These are phyloP conservation scores for Albugo candida DNA, from an alignment of 352 stramenopile species.

Conservation along the genomic window DNA sequence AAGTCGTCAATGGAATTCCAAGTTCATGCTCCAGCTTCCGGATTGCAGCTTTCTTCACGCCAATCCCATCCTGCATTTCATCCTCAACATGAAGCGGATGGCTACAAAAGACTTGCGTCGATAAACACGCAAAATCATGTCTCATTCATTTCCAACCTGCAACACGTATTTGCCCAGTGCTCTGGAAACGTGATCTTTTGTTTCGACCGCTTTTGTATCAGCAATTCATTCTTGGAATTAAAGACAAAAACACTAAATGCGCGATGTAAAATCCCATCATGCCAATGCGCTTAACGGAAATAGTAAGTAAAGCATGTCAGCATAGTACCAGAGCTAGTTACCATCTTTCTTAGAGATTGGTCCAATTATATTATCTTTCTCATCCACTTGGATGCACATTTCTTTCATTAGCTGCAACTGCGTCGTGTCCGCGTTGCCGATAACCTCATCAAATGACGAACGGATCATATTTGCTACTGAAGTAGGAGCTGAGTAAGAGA, in stretches of 20 bases:
- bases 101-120: conserved; percentile 8
- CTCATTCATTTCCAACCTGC: conserved; percentile 28
- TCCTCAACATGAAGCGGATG: conserved; percentile 89
- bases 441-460: conserved; percentile 38
- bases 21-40: conserved; percentile 98
- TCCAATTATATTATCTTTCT: conserved; percentile 57
- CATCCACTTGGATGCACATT: conserved; percentile 76
- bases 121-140: no score
- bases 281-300: conserved; percentile 28
- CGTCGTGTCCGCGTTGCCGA: conserved; percentile 37
- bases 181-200: conserved; percentile 99
- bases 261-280: conserved; percentile 59
- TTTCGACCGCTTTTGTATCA: conserved; percentile 82
- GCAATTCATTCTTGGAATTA: conserved; percentile 65
- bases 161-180: conserved; percentile 99
- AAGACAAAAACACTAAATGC: conserved; percentile 79
- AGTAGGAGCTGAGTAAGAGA: no score
- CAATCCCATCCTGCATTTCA: conserved; percentile 61
- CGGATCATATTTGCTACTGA: conserved; percentile 4
- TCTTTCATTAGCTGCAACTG: conserved; percentile 84
- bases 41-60: conserved; percentile 87
- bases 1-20: conserved; percentile 78
- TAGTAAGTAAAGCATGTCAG: background rate
- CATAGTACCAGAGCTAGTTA: conserved; percentile 3
- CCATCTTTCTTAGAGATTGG: conserved; percentile 78